A percentile compares a stretch with the other conserved stretches of the same genome.
These are phyloP conservation scores for Smittium culicis DNA, from an alignment of 371 early-diverging fungal species.

Conservation along the genomic window DNA sequence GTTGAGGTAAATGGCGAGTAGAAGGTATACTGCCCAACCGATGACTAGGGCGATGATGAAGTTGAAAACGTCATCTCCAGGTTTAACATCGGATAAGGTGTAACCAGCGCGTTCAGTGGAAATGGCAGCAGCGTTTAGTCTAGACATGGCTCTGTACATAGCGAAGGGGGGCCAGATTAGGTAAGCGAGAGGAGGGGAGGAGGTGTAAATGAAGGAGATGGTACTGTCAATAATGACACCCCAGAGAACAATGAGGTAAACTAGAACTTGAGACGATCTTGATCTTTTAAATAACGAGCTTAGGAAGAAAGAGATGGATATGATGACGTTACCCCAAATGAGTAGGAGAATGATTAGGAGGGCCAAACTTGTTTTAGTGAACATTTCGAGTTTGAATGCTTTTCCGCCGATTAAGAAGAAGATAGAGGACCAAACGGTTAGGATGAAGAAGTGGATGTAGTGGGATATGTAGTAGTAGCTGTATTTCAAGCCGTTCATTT, in stretches of 20 bases:
- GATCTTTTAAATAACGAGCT: slow-evolving; percentile 41
- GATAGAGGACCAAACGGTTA: slow-evolving; percentile 39
- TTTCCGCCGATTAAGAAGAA: slow-evolving; percentile 44
- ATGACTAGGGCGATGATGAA: slow-evolving; percentile 36
- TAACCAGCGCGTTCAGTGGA: slow-evolving; percentile 24
- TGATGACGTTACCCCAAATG: slow-evolving; percentile 48
- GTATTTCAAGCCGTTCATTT: slow-evolving; percentile 54
- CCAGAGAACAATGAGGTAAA: slow-evolving; percentile 45
- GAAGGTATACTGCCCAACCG: slow-evolving; percentile 36
- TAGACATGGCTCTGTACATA: slow-evolving; percentile 42
- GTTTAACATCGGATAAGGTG: slow-evolving; percentile 26
- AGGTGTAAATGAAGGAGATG: slow-evolving; percentile 28
- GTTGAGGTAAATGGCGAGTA: slow-evolving; percentile 38
- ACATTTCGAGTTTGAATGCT: slow-evolving; percentile 39
- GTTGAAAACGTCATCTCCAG: slow-evolving; percentile 36
- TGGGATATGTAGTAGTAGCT: slow-evolving; percentile 44
- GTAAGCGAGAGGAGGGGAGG: slow-evolving; percentile 29
- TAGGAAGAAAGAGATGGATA: slow-evolving; percentile 49
- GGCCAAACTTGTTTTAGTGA: slow-evolving; percentile 36
- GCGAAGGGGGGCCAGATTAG: slow-evolving; percentile 63
- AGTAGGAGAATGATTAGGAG: slow-evolving; percentile 46
- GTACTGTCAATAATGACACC: slow-evolving; percentile 42
- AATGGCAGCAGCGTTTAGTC: slow-evolving; percentile 35
- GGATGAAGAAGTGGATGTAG: slow-evolving; percentile 46
- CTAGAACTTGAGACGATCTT: slow-evolving; percentile 38